Evolutionary conservation across 1,139 yeast species (phyloP).

Genomic region (Yamadazyma dendronema): DNA sequence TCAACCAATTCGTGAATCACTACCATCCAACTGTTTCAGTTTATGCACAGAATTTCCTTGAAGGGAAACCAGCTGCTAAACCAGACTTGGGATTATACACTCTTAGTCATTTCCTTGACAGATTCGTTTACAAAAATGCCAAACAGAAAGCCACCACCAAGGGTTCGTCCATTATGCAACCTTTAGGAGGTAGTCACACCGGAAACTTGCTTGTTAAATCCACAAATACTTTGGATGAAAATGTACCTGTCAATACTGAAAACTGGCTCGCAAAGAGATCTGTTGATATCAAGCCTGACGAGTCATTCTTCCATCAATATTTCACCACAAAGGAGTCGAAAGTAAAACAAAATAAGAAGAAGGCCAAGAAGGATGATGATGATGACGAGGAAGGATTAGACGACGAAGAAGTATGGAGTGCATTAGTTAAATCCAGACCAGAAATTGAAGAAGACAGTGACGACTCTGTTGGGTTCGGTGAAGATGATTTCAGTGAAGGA

Average conservation of each 20-base stretch:
- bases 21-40: constrained; percentile 90
- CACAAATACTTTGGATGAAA: constrained; percentile 45
- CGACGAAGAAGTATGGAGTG: constrained; percentile 87
- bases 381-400: constrained; percentile 51
- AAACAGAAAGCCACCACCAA: constrained; percentile 68
- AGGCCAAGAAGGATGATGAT: constrained; percentile 18
- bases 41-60: constrained; percentile 67
- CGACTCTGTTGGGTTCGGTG: constrained; percentile 50
- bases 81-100: constrained; percentile 93
- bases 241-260: constrained; percentile 72
- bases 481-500: constrained; percentile 28
- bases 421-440: constrained; percentile 80
- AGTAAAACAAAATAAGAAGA: constrained; percentile 34
- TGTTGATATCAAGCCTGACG: constrained; percentile 79
- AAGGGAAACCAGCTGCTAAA: constrained; percentile 44
- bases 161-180: constrained; percentile 97
- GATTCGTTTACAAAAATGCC: constrained; percentile 93
- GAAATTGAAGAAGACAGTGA: constrained; percentile 64
- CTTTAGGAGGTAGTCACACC: constrained; percentile 88
- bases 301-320: constrained; percentile 85
- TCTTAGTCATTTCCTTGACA: constrained; percentile 85
- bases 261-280: constrained; percentile 75
- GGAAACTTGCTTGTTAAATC: constrained; percentile 72
- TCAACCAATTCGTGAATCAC: constrained; percentile 68
- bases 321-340: constrained; percentile 63